phyloP scores from a whole-genome alignment of 257 asterid genomes.

The Nicotiana obtusifolia region DNA sequence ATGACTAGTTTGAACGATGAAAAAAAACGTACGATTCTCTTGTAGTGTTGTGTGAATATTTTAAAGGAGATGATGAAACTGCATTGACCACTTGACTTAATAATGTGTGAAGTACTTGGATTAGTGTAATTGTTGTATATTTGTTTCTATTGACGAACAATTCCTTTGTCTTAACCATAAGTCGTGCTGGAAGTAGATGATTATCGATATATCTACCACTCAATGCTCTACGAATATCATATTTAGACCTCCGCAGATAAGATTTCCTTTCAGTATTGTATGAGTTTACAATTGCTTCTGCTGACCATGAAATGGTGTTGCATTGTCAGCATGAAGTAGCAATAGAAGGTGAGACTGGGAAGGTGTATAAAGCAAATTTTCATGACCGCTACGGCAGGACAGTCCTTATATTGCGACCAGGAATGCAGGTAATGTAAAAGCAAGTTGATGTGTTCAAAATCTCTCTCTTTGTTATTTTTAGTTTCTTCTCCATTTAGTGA shows the following conservation, averaged over 20 bases:
- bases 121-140: neutral
- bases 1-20: neutral
- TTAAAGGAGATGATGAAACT: neutral
- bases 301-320: slow-evolving; percentile 9
- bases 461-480: neutral
- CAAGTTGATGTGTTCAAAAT: neutral
- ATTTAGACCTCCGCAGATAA: neutral
- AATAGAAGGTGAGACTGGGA: slow-evolving; percentile 86
- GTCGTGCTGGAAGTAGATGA: neutral
- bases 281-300: neutral
- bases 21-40: neutral
- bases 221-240: neutral
- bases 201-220: neutral
- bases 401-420: slow-evolving; percentile 90
- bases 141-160: neutral
- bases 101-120: neutral
- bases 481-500: neutral
- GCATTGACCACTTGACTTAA: neutral
- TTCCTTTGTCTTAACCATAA: neutral
- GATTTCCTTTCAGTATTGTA: neutral
- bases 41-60: neutral
- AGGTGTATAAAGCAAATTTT: slow-evolving; percentile 75
- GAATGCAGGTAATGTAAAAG: slow-evolving; percentile 57
- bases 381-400: slow-evolving; percentile 82
- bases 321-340: slow-evolving; percentile 68